These are phyloP conservation scores for Cicer chorassanicum DNA, from an alignment of 306 rosid species.

Conservation along the genomic window DNA sequence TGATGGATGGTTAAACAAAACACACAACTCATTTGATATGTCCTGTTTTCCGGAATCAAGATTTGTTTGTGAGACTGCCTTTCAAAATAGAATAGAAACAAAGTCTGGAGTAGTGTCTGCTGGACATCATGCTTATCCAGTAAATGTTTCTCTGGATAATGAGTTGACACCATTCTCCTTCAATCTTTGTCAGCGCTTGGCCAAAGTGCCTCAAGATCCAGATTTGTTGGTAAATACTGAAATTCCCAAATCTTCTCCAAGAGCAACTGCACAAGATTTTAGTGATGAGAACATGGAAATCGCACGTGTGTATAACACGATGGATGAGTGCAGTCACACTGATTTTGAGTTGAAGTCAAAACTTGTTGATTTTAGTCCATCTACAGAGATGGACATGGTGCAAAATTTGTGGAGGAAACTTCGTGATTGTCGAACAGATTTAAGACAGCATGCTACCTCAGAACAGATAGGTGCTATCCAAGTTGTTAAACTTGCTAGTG, in stretches of 20 bases:
- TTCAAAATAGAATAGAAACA: slow-evolving; percentile 51
- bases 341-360: slow-evolving; percentile 48
- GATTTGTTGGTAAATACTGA: slow-evolving; percentile 48
- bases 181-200: slow-evolving; percentile 28
- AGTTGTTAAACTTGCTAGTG: slow-evolving; percentile 64
- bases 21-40: slow-evolving; percentile 52
- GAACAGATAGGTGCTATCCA: slow-evolving; percentile 57
- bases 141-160: slow-evolving; percentile 52
- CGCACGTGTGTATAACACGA: slow-evolving; percentile 45
- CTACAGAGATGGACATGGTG: slow-evolving; percentile 48
- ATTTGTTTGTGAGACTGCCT: slow-evolving; percentile 65
- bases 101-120: slow-evolving; percentile 51
- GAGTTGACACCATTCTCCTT: slow-evolving; percentile 43
- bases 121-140: slow-evolving; percentile 45
- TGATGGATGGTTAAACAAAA: slow-evolving; percentile 48
- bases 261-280: slow-evolving; percentile 51
- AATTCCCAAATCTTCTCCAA: slow-evolving; percentile 51
- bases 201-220: slow-evolving; percentile 36
- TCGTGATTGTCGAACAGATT: slow-evolving; percentile 54
- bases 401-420: slow-evolving; percentile 72
- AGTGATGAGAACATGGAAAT: slow-evolving; percentile 54
- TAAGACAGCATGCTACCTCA: slow-evolving; percentile 55
- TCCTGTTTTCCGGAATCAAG: slow-evolving; percentile 70
- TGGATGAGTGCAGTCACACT: slow-evolving; percentile 69
- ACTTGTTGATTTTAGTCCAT: slow-evolving; percentile 47